Conservation (phyloP, 2,329 filamentous ascomycete genomes). For the Pseudogymnoascus sp. region DNA sequence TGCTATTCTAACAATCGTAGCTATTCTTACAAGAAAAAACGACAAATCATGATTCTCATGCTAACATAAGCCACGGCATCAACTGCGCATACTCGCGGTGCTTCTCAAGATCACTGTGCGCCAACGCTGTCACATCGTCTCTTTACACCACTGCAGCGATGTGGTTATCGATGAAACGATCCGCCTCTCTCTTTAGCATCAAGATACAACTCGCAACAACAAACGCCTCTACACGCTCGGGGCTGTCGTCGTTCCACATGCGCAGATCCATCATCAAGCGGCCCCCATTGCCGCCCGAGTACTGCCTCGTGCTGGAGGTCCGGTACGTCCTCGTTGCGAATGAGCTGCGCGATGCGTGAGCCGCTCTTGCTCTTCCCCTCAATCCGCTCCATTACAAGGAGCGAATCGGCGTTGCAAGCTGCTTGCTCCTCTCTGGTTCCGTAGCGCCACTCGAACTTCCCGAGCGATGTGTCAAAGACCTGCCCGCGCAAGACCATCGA, state of each 20-base stretch:
- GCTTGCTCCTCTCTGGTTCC: constrained; percentile 13
- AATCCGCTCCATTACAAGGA: constrained; percentile 14
- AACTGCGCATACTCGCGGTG: constrained; percentile 81
- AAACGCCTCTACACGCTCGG: constrained; percentile 14
- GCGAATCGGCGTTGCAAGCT: constrained; percentile 13
- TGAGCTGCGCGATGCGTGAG: constrained; percentile 14
- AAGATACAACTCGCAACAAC: constrained; percentile 13
- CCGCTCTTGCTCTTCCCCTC: background rate
- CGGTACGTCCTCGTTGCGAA: constrained; percentile 15
- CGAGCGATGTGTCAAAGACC: constrained; percentile 13
- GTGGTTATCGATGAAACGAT: constrained; percentile 13
- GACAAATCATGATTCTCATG: background rate
- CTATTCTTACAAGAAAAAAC: background rate
- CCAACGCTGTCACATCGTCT: constrained; percentile 77
- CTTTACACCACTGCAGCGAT: constrained; percentile 9
- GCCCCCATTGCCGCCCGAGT: constrained; percentile 15
- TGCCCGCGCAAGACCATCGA: constrained; percentile 13
- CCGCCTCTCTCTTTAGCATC: constrained; percentile 16
- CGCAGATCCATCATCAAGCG: constrained; percentile 15
- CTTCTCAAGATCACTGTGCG: constrained; percentile 80
- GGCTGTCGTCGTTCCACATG: constrained; percentile 9
- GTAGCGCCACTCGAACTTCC: constrained; percentile 17
- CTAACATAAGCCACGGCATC: constrained; percentile 62
- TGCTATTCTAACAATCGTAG: background rate
- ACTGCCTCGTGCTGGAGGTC: constrained; percentile 12